Percentiles rank a stretch among this genome's conserved stretches.
These are phyloP conservation scores for Botryosphaeria dothidea DNA, from an alignment of 2,329 filamentous ascomycete species.

Conservation along the genomic window DNA sequence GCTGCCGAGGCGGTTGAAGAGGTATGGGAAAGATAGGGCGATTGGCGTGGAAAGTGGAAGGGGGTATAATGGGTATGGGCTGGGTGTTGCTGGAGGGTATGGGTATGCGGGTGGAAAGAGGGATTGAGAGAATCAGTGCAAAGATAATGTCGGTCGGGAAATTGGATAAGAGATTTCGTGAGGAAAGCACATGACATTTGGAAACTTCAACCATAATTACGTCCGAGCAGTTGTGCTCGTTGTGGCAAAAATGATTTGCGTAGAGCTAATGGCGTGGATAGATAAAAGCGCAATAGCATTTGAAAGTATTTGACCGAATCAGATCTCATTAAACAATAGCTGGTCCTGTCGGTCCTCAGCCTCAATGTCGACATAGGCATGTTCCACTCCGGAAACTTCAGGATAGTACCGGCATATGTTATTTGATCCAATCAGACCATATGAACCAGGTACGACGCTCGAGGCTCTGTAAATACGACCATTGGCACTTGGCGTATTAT, in stretches of 20 bases:
- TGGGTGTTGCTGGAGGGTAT: slow-evolving; percentile 42
- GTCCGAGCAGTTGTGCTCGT: neutral
- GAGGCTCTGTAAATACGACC: too few species aligned
- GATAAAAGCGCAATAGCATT: neutral
- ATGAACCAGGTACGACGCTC: too few species aligned
- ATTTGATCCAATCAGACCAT: neutral
- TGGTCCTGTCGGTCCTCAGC: neutral
- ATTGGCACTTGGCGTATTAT: too few species aligned
- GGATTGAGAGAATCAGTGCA: slow-evolving; percentile 31
- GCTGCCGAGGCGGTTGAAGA: slow-evolving; percentile 53
- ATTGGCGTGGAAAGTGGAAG: slow-evolving; percentile 34
- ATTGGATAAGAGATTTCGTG: neutral
- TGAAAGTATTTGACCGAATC: neutral
- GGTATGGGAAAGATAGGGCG: slow-evolving; percentile 58
- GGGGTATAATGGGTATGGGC: slow-evolving; percentile 38
- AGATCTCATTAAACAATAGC: too few species aligned
- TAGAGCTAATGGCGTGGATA: neutral
- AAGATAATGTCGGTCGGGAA: neutral
- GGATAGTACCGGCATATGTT: neutral
- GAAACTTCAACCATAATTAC: too few species aligned
- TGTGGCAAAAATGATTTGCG: neutral
- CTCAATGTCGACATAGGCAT: too few species aligned
- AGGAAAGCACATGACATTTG: neutral
- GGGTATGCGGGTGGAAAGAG: slow-evolving; percentile 48
- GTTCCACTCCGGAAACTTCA: neutral